Conservation (phyloP, 179 eudicot species). For the Carnegiea gigantea region DNA sequence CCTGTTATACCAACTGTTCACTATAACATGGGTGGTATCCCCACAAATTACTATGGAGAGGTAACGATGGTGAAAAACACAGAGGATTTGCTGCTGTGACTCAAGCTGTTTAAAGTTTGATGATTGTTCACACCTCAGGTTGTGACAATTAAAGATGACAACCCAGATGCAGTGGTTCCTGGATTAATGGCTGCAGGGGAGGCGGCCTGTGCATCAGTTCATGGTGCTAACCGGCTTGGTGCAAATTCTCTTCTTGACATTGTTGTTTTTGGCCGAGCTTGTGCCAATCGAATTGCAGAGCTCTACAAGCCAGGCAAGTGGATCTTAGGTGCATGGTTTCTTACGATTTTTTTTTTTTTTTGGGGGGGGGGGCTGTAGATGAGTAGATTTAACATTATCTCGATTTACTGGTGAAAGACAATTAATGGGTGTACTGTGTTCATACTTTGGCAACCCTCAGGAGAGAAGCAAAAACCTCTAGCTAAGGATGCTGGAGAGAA, state of each 20-base stretch:
- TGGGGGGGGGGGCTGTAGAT: not conserved
- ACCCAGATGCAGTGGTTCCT: constrained; percentile 91
- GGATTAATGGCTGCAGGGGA: constrained; percentile 98
- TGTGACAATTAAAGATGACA: constrained; percentile 72
- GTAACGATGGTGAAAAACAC: constrained; percentile 33
- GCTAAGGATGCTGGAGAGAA: constrained; percentile 86
- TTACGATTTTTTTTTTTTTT: not conserved
- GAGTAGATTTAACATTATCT: not conserved
- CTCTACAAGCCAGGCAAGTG: constrained; percentile 76
- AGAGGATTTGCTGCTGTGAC: not conserved
- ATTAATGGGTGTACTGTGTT: not conserved
- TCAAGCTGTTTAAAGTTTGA: constrained; percentile 8
- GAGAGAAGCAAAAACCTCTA: constrained; percentile 81
- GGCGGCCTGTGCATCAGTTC: constrained; percentile 99
- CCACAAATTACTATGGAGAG: constrained; percentile 98
- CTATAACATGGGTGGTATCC: constrained; percentile 99
- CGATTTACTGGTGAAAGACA: not conserved
- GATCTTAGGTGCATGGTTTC: not conserved
- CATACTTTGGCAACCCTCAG: constrained; percentile 35
- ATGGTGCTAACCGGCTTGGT: constrained; percentile 98
- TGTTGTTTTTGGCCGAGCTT: constrained; percentile 99
- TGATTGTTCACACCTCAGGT: constrained; percentile 49
- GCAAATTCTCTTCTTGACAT: constrained; percentile 99
- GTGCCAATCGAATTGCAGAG: constrained; percentile 97
- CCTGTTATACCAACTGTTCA: constrained; percentile 99